Evolutionary conservation across 148 eudicot species (phyloP).

Genomic region (Hydrangea macrophylla): DNA sequence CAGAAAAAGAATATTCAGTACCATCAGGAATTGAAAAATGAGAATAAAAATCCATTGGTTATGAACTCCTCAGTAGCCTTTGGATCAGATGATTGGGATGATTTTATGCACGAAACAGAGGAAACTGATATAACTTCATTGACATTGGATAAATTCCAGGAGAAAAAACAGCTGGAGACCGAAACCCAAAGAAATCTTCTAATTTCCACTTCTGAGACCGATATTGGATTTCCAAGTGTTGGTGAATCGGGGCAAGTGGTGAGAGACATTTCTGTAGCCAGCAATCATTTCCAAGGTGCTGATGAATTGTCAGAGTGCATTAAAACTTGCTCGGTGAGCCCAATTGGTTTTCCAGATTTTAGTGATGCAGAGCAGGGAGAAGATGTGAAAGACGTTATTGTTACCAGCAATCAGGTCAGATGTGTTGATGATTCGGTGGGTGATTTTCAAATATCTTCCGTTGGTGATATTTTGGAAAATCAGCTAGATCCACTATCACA

Average conservation of each 20-base stretch:
- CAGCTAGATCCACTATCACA: conserved; percentile 25
- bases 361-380: conserved; percentile 18
- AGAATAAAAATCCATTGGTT: conserved; percentile 38
- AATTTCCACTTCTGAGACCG: conserved; percentile 21
- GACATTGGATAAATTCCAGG: conserved; percentile 30
- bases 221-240: conserved; percentile 16
- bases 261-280: conserved; percentile 16
- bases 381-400: conserved; percentile 22
- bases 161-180: conserved; percentile 18
- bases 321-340: conserved; percentile 24
- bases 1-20: conserved; percentile 24
- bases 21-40: conserved; percentile 21
- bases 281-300: conserved; percentile 25
- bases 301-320: conserved; percentile 24
- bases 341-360: conserved; percentile 17
- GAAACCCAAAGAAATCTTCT: conserved; percentile 21
- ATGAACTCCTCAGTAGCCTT: conserved; percentile 71
- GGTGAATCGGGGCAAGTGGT: conserved; percentile 23
- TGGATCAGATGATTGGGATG: conserved; percentile 90
- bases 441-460: conserved; percentile 37
- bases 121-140: conserved; percentile 27
- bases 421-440: conserved; percentile 37
- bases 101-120: conserved; percentile 53
- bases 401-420: conserved; percentile 23
- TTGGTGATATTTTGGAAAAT: conserved; percentile 27